Percentiles rank a stretch among this genome's conserved stretches.
phyloP scores from a whole-genome alignment of 345 rosid genomes.

The Aurinia saxatilis region DNA sequence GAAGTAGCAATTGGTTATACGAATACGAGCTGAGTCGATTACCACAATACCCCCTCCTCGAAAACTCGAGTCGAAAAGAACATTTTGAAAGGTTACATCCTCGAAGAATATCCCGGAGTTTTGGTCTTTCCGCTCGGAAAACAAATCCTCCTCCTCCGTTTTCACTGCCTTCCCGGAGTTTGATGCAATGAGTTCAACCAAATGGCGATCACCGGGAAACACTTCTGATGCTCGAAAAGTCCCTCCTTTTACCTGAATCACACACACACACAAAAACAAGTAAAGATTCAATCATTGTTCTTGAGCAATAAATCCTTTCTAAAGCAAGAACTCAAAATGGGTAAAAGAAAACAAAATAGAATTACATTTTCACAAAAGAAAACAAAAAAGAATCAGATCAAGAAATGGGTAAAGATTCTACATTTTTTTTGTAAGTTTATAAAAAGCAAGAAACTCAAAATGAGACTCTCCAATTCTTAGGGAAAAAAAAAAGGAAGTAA shows the following conservation, averaged over 20 bases:
- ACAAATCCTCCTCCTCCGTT: slow-evolving; percentile 3
- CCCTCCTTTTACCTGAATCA: slow-evolving; percentile 56
- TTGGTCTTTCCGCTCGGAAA: slow-evolving; percentile 16
- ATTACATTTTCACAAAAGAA: too few species aligned
- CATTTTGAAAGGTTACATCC: slow-evolving; percentile 50
- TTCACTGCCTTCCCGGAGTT: slow-evolving; percentile 18
- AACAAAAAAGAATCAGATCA: too few species aligned
- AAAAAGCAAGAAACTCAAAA: too few species aligned
- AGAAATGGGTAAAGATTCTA: too few species aligned
- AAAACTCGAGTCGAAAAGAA: slow-evolving; percentile 58
- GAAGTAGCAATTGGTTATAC: slow-evolving; percentile 47
- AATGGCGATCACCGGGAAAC: slow-evolving; percentile 54
- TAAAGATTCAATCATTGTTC: background rate
- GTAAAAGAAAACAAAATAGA: too few species aligned
- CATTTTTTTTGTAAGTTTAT: too few species aligned
- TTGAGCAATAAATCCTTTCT: too few species aligned
- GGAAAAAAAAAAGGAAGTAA: too few species aligned
- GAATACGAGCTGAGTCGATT: slow-evolving; percentile 46
- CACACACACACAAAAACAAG: background rate
- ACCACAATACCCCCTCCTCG: slow-evolving; percentile 55
- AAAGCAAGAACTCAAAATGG: too few species aligned
- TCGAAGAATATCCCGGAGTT: slow-evolving; percentile 34
- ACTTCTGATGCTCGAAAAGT: slow-evolving; percentile 49
- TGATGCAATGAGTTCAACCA: slow-evolving; percentile 48
- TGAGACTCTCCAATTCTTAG: too few species aligned